phyloP scores from a whole-genome alignment of 352 stramenopile species.

The Plasmopara muralis region DNA sequence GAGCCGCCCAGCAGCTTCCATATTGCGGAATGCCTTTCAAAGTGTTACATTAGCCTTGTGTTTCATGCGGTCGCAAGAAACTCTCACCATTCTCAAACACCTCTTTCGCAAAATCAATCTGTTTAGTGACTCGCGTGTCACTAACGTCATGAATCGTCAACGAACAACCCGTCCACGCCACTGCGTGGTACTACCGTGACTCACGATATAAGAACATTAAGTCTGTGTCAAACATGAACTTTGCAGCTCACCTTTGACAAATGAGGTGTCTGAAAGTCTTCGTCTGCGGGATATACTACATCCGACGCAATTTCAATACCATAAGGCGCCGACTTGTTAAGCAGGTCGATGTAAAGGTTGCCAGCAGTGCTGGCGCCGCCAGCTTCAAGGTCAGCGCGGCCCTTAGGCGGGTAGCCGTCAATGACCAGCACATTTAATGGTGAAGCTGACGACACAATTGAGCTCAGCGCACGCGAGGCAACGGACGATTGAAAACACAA shows the following conservation, averaged over 20 bases:
- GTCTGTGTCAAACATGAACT: neutral
- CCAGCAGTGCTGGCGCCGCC: conserved; percentile 60
- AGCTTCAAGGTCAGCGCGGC: conserved; percentile 53
- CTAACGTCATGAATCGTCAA: conserved; percentile 58
- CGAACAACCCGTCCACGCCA: conserved; percentile 72
- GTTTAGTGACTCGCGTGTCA: conserved; percentile 58
- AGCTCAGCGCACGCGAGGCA: conserved; percentile 19
- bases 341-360: conserved; percentile 58
- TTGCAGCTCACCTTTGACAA: conserved; percentile 38
- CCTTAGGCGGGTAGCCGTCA: conserved; percentile 68
- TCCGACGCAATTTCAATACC: conserved; percentile 42
- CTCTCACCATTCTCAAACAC: conserved; percentile 50
- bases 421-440: conserved; percentile 66
- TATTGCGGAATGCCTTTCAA: conserved; percentile 61
- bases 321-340: conserved; percentile 51
- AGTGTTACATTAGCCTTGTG: conserved; percentile 3
- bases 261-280: conserved; percentile 51
- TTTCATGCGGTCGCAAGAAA: neutral
- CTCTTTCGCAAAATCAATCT: conserved; percentile 65
- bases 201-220: neutral
- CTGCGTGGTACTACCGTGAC: conserved; percentile 49
- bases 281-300: conserved; percentile 62
- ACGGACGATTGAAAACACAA: conserved; percentile 5
- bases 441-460: conserved; percentile 18
- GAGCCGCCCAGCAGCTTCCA: conserved; percentile 73